A percentile compares a stretch with the other conserved stretches of the same genome.
These are phyloP conservation scores for Neurospora hispaniola DNA, from an alignment of 495 filamentous ascomycete genomes.

Conservation along the genomic window DNA sequence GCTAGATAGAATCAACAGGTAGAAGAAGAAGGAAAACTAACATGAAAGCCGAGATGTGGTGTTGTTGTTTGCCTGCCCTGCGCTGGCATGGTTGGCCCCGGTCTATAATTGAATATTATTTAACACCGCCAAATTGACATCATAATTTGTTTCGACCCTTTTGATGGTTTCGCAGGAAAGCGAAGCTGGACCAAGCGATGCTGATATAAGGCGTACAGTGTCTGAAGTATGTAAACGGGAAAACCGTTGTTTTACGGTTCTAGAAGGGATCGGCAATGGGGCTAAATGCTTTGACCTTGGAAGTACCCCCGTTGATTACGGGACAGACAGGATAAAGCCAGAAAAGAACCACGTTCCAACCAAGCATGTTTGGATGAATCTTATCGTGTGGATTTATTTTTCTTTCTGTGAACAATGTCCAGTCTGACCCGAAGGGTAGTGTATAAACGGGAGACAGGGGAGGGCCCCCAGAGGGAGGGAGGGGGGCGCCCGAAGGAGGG, in stretches of 20 bases:
- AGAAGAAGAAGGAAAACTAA: background rate
- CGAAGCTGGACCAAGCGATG: background rate
- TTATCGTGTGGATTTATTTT: background rate
- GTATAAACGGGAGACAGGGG: background rate
- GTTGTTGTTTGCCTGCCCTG: background rate
- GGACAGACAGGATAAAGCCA: background rate
- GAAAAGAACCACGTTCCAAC: background rate
- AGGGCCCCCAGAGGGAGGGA: background rate
- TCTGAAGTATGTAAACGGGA: background rate
- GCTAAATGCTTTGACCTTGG: background rate
- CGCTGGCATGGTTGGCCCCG: background rate
- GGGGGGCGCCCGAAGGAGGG: no score
- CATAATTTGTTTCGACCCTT: background rate
- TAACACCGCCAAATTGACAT: constrained; percentile 5
- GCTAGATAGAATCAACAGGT: background rate
- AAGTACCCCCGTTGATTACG: background rate
- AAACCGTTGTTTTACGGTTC: background rate
- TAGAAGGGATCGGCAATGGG: background rate
- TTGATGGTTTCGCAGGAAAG: background rate
- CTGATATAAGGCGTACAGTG: background rate
- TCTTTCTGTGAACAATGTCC: background rate
- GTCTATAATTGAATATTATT: background rate
- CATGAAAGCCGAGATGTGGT: background rate
- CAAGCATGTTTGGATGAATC: background rate
- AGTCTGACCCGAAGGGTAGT: background rate